phyloP scores from a whole-genome alignment of 208 protist genomes.

The Leishmania mexicana region DNA sequence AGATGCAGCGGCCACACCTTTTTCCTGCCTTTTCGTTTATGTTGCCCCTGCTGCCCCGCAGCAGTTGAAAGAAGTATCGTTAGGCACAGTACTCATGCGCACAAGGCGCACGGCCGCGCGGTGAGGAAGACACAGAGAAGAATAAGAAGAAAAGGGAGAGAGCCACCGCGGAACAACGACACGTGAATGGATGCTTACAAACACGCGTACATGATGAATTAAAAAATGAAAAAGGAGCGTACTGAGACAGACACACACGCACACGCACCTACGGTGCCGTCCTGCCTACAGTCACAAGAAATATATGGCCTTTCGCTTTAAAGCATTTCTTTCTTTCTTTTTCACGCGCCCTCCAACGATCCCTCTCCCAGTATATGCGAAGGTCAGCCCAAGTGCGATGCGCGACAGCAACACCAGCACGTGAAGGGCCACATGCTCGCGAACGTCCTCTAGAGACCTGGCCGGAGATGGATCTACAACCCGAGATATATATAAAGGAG shows the following conservation, averaged over 20 bases:
- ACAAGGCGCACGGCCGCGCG: neutral
- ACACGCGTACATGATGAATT: neutral
- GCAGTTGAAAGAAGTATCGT: neutral
- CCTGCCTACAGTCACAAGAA: neutral
- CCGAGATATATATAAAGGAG: neutral
- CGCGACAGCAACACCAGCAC: neutral
- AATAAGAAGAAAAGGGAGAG: neutral
- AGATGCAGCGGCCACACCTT: neutral
- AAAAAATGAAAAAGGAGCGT: neutral
- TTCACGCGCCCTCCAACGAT: too few species aligned
- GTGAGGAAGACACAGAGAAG: neutral
- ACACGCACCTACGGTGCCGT: neutral
- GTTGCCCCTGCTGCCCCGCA: too few species aligned
- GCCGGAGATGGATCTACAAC: neutral
- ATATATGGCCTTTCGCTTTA: neutral
- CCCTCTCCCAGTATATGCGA: neutral
- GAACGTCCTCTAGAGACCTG: neutral
- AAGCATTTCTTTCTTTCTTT: neutral
- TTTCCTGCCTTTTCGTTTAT: neutral
- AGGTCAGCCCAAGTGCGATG: neutral
- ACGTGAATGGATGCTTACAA: neutral
- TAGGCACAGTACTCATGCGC: neutral
- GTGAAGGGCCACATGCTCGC: neutral
- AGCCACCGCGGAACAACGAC: neutral
- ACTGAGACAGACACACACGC: neutral